A percentile compares a stretch with the other conserved stretches of the same genome.
Conservation (phyloP, 148 eudicot genomes). For the Camellia japonica region DNA sequence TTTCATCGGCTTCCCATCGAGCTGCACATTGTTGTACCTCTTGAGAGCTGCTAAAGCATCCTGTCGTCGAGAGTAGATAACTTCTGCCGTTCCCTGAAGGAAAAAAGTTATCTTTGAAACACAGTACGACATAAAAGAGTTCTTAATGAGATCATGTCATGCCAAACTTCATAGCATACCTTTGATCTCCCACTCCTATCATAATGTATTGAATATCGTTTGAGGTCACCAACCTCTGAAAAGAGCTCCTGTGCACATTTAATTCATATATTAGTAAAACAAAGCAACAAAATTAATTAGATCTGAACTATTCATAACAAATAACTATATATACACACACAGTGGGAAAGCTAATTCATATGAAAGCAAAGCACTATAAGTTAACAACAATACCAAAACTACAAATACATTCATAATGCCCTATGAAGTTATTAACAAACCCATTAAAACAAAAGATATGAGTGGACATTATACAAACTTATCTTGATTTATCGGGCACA, state of each 20-base stretch:
- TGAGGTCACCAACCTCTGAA: slow-evolving; percentile 77
- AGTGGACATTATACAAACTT: not conserved
- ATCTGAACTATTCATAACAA: not conserved
- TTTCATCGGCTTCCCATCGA: slow-evolving; percentile 93
- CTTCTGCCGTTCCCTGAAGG: slow-evolving; percentile 82
- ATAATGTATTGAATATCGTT: slow-evolving; percentile 62
- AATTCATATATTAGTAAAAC: not conserved
- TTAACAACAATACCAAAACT: not conserved
- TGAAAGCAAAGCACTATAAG: not conserved
- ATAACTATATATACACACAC: not conserved
- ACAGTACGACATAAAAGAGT: slow-evolving; percentile 13
- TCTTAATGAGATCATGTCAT: slow-evolving; percentile 6
- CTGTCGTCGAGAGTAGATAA: slow-evolving; percentile 62
- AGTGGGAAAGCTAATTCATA: not conserved
- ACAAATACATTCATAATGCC: not conserved
- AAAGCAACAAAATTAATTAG: not conserved
- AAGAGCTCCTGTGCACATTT: slow-evolving; percentile 64
- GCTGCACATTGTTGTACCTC: slow-evolving; percentile 86
- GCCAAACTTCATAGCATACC: slow-evolving; percentile 40
- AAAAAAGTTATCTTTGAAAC: slow-evolving; percentile 12
- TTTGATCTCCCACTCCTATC: slow-evolving; percentile 82
- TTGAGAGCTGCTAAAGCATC: slow-evolving; percentile 83
- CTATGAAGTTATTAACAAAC: not conserved
- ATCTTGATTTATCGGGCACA: not conserved
- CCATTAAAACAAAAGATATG: not conserved